A percentile compares a stretch with the other conserved stretches of the same genome.
These are phyloP conservation scores for Rhizophlyctis rosea DNA, from an alignment of 192 early-diverging fungal species.

Conservation along the genomic window DNA sequence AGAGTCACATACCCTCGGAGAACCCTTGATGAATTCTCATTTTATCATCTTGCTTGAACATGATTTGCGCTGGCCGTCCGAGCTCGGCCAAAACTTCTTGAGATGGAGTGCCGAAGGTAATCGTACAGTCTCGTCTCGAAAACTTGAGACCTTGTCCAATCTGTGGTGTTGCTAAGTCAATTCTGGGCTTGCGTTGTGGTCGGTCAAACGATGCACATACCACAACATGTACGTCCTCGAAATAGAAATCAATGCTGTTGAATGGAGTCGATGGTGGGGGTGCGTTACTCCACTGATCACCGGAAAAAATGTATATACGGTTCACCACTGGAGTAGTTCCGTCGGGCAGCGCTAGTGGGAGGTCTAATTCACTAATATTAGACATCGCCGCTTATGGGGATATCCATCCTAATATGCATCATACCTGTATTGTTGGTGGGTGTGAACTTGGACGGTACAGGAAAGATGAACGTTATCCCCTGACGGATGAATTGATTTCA, in stretches of 20 bases:
- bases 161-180: no score
- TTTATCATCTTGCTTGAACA: slow-evolving; percentile 69
- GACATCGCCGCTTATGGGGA: slow-evolving; percentile 1
- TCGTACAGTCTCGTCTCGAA: neutral
- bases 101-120: slow-evolving; percentile 48
- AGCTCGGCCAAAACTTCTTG: slow-evolving; percentile 72
- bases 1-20: slow-evolving; percentile 28
- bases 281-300: slow-evolving; percentile 50
- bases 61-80: slow-evolving; percentile 58
- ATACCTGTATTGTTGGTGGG: neutral
- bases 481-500: slow-evolving; percentile 18
- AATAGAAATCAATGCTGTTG: neutral
- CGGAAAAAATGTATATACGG: slow-evolving; percentile 60
- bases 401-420: neutral
- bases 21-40: slow-evolving; percentile 64
- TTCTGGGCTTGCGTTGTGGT: neutral
- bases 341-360: slow-evolving; percentile 70
- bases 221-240: neutral
- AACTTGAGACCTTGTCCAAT: slow-evolving; percentile 15
- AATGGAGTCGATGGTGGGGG: slow-evolving; percentile 18
- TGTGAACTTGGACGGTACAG: slow-evolving; percentile 59
- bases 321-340: slow-evolving; percentile 68
- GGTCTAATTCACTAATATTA: slow-evolving; percentile 33
- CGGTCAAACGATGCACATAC: neutral
- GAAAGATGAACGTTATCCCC: slow-evolving; percentile 71